Percentiles rank a stretch among this genome's conserved stretches.
phyloP scores from a whole-genome alignment of 345 rosid genomes.

The Murraya koenigii region DNA sequence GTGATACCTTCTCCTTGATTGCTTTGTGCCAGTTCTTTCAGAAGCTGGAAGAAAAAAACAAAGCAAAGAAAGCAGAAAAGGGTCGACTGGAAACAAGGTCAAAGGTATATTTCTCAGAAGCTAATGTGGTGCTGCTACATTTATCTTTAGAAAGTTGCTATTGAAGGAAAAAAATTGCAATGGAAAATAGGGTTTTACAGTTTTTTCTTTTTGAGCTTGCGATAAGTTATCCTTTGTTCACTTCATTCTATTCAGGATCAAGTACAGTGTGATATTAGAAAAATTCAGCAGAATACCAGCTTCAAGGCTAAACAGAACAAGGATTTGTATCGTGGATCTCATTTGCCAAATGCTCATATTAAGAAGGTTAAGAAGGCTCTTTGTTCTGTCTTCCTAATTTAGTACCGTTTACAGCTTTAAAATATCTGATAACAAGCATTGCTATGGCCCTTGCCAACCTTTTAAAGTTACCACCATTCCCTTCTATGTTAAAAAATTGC shows the following conservation, averaged over 20 bases:
- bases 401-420: background rate
- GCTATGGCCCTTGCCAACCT: background rate
- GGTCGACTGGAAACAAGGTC: conserved; percentile 30
- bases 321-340: conserved; percentile 8
- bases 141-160: background rate
- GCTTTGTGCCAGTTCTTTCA: conserved; percentile 46
- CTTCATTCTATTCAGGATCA: conserved; percentile 26
- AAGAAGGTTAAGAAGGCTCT: conserved; percentile 26
- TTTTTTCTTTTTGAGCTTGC: no score
- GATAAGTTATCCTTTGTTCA: background rate
- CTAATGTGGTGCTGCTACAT: background rate
- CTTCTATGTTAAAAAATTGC: conserved; percentile 5
- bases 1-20: conserved; percentile 12
- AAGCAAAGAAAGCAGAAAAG: conserved; percentile 36
- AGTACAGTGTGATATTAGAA: conserved; percentile 18
- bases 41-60: conserved; percentile 63
- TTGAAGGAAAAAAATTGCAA: background rate
- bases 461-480: background rate
- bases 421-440: background rate
- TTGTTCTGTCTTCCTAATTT: background rate
- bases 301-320: conserved; percentile 22
- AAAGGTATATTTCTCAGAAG: conserved; percentile 30
- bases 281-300: conserved; percentile 22
- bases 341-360: conserved; percentile 5
- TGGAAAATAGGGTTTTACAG: no score